Evolutionary conservation across 192 early-diverging fungal genomes (phyloP).

Genomic region (Gamsiella multidivaricata): DNA sequence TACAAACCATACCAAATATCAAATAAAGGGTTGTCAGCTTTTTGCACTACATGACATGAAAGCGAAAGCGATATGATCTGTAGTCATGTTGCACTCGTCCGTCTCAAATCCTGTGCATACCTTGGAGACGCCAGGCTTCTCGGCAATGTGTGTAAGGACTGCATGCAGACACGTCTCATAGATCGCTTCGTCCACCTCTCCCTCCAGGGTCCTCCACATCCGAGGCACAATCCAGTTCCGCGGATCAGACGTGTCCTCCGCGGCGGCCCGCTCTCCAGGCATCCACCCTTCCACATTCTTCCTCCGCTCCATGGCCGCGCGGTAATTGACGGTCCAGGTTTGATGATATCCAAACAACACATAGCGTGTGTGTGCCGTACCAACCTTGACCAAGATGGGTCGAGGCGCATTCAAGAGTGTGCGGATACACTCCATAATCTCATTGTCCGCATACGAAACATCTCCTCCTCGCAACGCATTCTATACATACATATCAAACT

Average conservation of each 20-base stretch:
- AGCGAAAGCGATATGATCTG: too few relatives aligned
- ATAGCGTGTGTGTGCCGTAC: slow-evolving; percentile 24
- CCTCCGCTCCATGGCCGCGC: not conserved
- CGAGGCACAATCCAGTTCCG: slow-evolving; percentile 18
- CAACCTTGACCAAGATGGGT: slow-evolving; percentile 18
- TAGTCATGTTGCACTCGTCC: too few relatives aligned
- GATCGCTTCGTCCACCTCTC: slow-evolving; percentile 3
- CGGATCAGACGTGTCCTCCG: not conserved
- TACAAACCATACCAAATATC: too few relatives aligned
- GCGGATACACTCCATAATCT: slow-evolving; percentile 15
- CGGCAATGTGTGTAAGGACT: slow-evolving; percentile 29
- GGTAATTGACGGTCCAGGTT: slow-evolving; percentile 31
- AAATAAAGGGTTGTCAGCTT: too few relatives aligned
- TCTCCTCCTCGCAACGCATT: not conserved
- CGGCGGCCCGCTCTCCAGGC: not conserved
- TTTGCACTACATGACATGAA: too few relatives aligned
- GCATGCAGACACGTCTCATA: slow-evolving; percentile 41
- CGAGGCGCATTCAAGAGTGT: not conserved
- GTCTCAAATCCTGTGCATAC: too few relatives aligned
- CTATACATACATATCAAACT: slow-evolving; percentile 7
- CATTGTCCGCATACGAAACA: not conserved
- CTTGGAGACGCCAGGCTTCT: slow-evolving; percentile 42
- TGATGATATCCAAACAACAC: slow-evolving; percentile 41
- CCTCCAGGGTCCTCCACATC: slow-evolving; percentile 38
- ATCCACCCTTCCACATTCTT: not conserved